Conservation (phyloP, 2,329 filamentous ascomycete species). For the Fusarium verrucosum region DNA sequence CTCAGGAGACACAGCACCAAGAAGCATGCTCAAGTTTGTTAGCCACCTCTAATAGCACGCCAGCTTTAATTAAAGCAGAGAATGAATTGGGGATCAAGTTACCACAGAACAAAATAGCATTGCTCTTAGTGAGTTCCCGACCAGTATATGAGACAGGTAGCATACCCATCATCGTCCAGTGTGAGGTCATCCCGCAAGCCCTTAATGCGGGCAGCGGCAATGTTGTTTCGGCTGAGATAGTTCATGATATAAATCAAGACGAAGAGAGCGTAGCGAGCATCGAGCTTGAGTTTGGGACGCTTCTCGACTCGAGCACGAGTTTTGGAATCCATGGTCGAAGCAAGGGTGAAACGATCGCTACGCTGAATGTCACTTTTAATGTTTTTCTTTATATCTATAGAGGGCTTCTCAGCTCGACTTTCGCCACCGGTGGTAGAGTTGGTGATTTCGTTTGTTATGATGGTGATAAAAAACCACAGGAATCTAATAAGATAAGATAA, state of each 20-base stretch:
- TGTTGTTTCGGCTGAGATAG: conserved; percentile 75
- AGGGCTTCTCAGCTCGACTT: not conserved
- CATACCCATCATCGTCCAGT: conserved; percentile 67
- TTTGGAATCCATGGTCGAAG: conserved; percentile 1
- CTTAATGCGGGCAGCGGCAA: conserved; percentile 71
- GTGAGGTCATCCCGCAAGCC: conserved; percentile 69
- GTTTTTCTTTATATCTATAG: conserved; percentile 2
- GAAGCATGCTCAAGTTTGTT: conserved; percentile 62
- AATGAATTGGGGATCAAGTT: conserved; percentile 69
- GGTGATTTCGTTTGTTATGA: conserved; percentile 12
- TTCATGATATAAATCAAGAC: conserved; percentile 80
- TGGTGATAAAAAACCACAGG: not conserved
- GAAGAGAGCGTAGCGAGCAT: conserved; percentile 73
- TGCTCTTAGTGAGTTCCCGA: conserved; percentile 62
- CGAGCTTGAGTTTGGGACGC: conserved; percentile 74
- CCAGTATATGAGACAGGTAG: conserved; percentile 72
- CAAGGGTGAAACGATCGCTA: not conserved
- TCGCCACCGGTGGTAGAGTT: not conserved
- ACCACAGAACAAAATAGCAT: conserved; percentile 67
- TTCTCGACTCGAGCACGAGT: conserved; percentile 61
- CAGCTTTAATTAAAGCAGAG: conserved; percentile 66
- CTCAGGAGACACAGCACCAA: conserved; percentile 70
- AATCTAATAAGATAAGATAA: conserved; percentile 2
- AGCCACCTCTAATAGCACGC: conserved; percentile 66
- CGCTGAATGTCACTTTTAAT: not conserved